phyloP scores from a whole-genome alignment of 23 red algal species.

The Gracilaria vermiculophylla region DNA sequence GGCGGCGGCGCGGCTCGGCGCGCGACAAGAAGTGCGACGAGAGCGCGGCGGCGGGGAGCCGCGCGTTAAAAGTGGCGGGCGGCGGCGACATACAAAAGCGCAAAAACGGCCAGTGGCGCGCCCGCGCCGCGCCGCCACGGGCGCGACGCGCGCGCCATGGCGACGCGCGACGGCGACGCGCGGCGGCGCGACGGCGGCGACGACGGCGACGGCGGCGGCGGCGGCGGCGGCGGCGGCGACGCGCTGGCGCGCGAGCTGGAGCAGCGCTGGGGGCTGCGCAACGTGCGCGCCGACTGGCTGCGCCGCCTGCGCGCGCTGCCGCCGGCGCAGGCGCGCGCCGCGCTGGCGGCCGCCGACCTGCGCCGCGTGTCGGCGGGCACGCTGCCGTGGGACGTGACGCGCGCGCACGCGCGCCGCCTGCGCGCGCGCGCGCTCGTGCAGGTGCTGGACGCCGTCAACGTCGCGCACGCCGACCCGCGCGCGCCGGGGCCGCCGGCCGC shows the following conservation, averaged over 20 bases:
- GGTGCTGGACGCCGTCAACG: constrained; percentile 57
- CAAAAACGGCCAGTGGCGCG: too few species aligned
- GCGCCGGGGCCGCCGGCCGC: neutral
- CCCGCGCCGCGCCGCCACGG: too few species aligned
- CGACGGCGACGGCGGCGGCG: too few species aligned
- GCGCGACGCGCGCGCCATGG: too few species aligned
- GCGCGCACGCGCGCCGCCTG: constrained; percentile 26
- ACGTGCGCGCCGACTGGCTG: constrained; percentile 35
- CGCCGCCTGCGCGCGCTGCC: constrained; percentile 39
- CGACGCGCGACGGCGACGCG: too few species aligned
- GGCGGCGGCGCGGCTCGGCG: too few species aligned
- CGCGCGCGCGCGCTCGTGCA: constrained; percentile 36
- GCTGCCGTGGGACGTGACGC: constrained; percentile 31
- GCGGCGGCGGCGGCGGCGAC: too few species aligned
- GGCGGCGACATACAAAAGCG: too few species aligned
- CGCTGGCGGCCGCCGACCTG: neutral
- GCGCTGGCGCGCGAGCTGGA: neutral
- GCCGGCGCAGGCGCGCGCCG: neutral
- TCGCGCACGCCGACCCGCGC: constrained; percentile 41
- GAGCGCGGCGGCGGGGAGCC: too few species aligned
- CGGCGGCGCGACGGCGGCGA: too few species aligned
- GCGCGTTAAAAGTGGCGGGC: too few species aligned
- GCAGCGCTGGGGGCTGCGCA: constrained; percentile 38
- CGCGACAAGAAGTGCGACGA: too few species aligned
- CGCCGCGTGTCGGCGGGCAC: constrained; percentile 26